Conservation (phyloP, 1,284 basidiomycete genomes). For the Volvariella volvacea region DNA sequence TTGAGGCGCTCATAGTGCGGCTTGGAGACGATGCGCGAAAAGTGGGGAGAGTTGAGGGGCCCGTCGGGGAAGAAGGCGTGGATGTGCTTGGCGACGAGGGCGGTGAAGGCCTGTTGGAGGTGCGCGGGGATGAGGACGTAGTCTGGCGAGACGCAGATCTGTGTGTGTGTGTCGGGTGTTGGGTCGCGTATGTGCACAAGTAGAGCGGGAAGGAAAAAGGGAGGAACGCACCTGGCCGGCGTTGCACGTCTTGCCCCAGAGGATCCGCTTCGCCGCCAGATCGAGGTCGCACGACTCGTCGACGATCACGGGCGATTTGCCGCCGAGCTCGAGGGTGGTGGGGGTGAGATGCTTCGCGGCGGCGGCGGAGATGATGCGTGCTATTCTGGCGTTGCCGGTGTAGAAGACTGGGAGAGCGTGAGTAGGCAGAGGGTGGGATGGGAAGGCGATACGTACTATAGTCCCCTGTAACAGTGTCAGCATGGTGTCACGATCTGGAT, state of each 20-base stretch:
- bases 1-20: slow-evolving; percentile 51
- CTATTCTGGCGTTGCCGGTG: slow-evolving; percentile 47
- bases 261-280: slow-evolving; percentile 52
- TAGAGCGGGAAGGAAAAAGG: slow-evolving; percentile 42
- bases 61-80: slow-evolving; percentile 33
- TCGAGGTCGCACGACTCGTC: slow-evolving; percentile 59
- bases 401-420: slow-evolving; percentile 25
- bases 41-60: slow-evolving; percentile 21
- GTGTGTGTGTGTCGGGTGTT: slow-evolving; percentile 7
- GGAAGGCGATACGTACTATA: slow-evolving; percentile 12
- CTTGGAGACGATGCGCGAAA: slow-evolving; percentile 34
- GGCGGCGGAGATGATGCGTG: slow-evolving; percentile 58
- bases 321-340: slow-evolving; percentile 54
- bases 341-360: slow-evolving; percentile 73
- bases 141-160: slow-evolving; percentile 74
- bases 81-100: slow-evolving; percentile 49
- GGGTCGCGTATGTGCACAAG: too few relatives aligned
- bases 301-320: slow-evolving; percentile 82
- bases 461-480: slow-evolving; percentile 14
- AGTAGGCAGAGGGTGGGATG: background rate
- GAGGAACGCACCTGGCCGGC: slow-evolving; percentile 52
- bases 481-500: too few relatives aligned
- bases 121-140: slow-evolving; percentile 67
- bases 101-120: slow-evolving; percentile 52
- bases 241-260: slow-evolving; percentile 79